Conservation (phyloP, 768 basidiomycete species). For the Leccinum uliginosum region DNA sequence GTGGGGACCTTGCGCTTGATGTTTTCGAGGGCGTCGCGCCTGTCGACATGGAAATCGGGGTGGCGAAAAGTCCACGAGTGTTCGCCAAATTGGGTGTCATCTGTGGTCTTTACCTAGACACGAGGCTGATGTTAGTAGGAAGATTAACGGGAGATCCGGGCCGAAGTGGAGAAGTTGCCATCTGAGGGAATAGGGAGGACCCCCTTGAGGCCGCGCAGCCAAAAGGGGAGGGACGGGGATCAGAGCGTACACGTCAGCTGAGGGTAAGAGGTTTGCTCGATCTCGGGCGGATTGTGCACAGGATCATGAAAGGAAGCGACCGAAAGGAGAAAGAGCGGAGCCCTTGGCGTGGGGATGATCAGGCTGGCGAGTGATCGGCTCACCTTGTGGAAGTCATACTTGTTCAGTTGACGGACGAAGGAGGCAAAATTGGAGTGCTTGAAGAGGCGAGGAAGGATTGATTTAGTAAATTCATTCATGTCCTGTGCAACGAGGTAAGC, state of each 20-base stretch:
- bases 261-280: slow-evolving; percentile 7
- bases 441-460: slow-evolving; percentile 87
- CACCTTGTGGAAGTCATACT: slow-evolving; percentile 95
- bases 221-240: slow-evolving; percentile 11
- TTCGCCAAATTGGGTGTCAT: slow-evolving; percentile 69
- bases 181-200: background rate
- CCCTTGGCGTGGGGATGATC: background rate
- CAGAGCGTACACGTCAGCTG: slow-evolving; percentile 1
- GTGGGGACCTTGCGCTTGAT: slow-evolving; percentile 58
- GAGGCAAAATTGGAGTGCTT: slow-evolving; percentile 93
- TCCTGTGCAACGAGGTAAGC: slow-evolving; percentile 41
- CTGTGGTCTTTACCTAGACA: slow-evolving; percentile 71
- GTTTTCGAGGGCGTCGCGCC: slow-evolving; percentile 54
- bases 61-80: slow-evolving; percentile 54
- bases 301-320: slow-evolving; percentile 10
- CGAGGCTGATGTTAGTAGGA: background rate
- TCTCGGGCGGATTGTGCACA: slow-evolving; percentile 10
- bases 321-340: slow-evolving; percentile 3
- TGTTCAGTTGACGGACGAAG: slow-evolving; percentile 92
- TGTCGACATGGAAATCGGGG: slow-evolving; percentile 48
- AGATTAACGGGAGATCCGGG: background rate
- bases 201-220: slow-evolving; percentile 11
- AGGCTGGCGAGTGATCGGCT: slow-evolving; percentile 13
- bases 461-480: slow-evolving; percentile 95
- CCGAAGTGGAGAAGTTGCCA: background rate